Conservation (phyloP, 73 alveolate species). For the Stentor roeselii region DNA sequence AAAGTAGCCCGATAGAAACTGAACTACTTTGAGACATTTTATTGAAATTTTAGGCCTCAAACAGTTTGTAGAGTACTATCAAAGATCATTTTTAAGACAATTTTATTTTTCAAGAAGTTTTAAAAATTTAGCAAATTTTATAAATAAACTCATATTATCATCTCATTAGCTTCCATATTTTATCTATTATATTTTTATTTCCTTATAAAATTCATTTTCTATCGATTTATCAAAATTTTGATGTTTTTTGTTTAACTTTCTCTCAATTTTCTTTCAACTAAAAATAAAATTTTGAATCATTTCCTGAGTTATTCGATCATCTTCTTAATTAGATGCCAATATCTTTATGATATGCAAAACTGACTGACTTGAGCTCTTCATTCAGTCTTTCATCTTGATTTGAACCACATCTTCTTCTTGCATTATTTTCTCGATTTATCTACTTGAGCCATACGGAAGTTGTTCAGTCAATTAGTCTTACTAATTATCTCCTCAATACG, state of each 20-base stretch:
- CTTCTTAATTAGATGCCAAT: background rate
- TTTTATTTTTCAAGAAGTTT: background rate
- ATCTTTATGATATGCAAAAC: background rate
- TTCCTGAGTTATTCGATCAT: background rate
- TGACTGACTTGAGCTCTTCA: background rate
- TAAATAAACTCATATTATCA: no score
- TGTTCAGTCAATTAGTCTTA: background rate
- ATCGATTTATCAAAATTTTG: no score
- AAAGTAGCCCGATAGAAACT: no score
- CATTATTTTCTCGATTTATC: background rate
- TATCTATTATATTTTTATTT: background rate
- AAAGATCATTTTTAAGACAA: no score
- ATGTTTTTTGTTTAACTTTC: background rate
- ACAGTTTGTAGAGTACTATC: no score
- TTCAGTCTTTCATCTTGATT: background rate
- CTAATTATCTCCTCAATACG: background rate
- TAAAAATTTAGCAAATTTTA: background rate
- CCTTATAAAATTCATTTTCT: background rate
- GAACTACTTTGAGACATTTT: no score
- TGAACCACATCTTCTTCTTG: slow-evolving; percentile 4
- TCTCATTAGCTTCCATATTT: background rate
- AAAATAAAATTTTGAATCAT: background rate
- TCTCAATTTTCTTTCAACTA: background rate
- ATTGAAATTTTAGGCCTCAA: no score
- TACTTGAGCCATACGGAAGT: background rate